These are phyloP conservation scores for Gyrodon lividus DNA, from an alignment of 768 basidiomycete genomes.

Conservation along the genomic window DNA sequence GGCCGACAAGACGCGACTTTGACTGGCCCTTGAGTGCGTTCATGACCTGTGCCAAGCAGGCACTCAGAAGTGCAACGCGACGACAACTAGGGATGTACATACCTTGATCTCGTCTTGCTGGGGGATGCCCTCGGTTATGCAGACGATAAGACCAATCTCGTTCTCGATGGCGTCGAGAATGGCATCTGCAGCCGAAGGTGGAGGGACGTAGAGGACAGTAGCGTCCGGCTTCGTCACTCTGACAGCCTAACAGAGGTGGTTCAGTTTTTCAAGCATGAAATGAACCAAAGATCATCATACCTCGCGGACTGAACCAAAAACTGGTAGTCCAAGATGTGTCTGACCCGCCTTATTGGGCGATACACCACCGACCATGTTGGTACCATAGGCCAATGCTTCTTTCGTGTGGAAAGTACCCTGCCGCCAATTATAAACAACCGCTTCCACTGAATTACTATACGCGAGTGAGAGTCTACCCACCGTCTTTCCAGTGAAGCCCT, in stretches of 20 bases:
- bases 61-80: conserved; percentile 1
- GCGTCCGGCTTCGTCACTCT: conserved; percentile 86
- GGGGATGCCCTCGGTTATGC: conserved; percentile 98
- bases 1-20: conserved; percentile 93
- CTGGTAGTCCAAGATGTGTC: conserved; percentile 91
- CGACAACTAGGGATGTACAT: conserved; percentile 18
- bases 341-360: conserved; percentile 96
- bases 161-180: conserved; percentile 99
- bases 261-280: not conserved
- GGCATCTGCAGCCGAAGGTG: conserved; percentile 93
- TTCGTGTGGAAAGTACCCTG: conserved; percentile 96
- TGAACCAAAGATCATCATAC: conserved; percentile 39
- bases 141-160: conserved; percentile 96
- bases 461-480: conserved; percentile 40
- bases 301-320: conserved; percentile 91
- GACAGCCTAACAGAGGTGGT: conserved; percentile 63
- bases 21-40: conserved; percentile 93
- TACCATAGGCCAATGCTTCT: conserved; percentile 93
- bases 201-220: conserved; percentile 95
- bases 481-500: conserved; percentile 97
- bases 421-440: conserved; percentile 5
- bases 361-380: conserved; percentile 97
- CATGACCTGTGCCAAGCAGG: conserved; percentile 58
- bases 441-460: not conserved
- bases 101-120: conserved; percentile 95